Base-by-base conservation (phyloP, 208 protist species). In the Leishmania mexicana region DNA sequence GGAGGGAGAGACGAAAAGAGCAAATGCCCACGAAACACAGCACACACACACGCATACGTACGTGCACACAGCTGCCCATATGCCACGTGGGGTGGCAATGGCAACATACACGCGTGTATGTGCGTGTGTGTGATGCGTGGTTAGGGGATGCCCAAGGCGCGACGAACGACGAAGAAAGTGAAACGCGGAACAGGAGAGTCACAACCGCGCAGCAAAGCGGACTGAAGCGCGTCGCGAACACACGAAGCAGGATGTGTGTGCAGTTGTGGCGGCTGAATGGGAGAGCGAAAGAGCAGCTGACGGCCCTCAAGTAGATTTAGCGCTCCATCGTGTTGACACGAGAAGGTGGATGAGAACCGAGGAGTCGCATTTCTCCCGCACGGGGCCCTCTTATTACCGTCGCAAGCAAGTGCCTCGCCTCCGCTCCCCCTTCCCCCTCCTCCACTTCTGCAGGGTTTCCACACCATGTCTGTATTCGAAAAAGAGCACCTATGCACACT, bases 181-280 rank as follows among this genome's bases (percentile, higher is more conserved):
- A 87, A 38, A 77, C 57, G 10, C 57, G 24, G 74, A 71, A 78
- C 80, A 87, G 79, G 75, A 80, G 58, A 65, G 17, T 49, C 5
- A 79, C 40, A 10, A 38, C 70, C 57, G 24, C 64, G 8, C 42
- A 47, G 38, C 51, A 42, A 15, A 13, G 47, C 72, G 19, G 47
- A 71, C 65, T 71, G 31, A 42, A 47, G 11, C 35, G 38, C 31
- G 31, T 42, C 31, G 35, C 35, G 15, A 40, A 11, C 31, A 45
- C 4, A 42, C 64, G 38, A 40, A 11, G 35, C 13, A 42, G 35
- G 64, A 70, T 11, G 64, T 42, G 35, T 5, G 38, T 70, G 64
- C 19, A 70, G 64, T 70, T 70, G 64, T 70, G 64, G 13, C 35
- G 64, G 64, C 31, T 70, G 35, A 45, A 24, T 70, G 64, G 15